A percentile compares a stretch with the other conserved stretches of the same genome.
These are phyloP conservation scores for Antrodiella citrinella DNA, from an alignment of 768 basidiomycete genomes.

Conservation along the genomic window DNA sequence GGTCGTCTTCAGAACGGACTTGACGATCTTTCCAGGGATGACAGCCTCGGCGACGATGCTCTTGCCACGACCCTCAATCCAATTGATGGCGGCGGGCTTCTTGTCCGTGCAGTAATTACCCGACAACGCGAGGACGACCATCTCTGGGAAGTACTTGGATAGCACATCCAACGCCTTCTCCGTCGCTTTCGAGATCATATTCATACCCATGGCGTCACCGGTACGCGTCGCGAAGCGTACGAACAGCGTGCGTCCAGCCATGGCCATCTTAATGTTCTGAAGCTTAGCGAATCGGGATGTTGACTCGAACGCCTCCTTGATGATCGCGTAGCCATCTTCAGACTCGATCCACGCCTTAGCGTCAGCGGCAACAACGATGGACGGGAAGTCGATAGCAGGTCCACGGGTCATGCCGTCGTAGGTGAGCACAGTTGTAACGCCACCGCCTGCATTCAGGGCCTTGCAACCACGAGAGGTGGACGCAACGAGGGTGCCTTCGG, in stretches of 20 bases:
- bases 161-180: constrained; percentile 87
- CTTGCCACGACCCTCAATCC: constrained; percentile 99
- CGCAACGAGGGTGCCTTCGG: constrained; percentile 97
- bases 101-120: constrained; percentile 99
- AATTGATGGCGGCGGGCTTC: constrained; percentile 99
- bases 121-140: constrained; percentile 83
- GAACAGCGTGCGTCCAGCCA: constrained; percentile 91
- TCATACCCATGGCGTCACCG: constrained; percentile 99
- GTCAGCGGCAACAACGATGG: constrained; percentile 66
- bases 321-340: constrained; percentile 63
- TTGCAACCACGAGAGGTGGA: constrained; percentile 97
- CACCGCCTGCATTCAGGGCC: constrained; percentile 92
- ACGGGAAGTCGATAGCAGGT: constrained; percentile 95
- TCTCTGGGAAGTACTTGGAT: constrained; percentile 77
- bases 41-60: constrained; percentile 95
- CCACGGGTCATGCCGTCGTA: constrained; percentile 97
- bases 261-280: constrained; percentile 74
- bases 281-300: constrained; percentile 91
- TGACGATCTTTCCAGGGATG: constrained; percentile 81
- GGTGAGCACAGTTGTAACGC: constrained; percentile 88
- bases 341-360: constrained; percentile 86
- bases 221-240: constrained; percentile 92
- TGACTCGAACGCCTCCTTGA: constrained; percentile 86
- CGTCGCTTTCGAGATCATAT: constrained; percentile 99
- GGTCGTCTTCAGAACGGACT: constrained; percentile 90